A percentile compares a stretch with the other conserved stretches of the same genome.
Conservation (phyloP, 2,329 filamentous ascomycete genomes). For the Diaporthe destruens region DNA sequence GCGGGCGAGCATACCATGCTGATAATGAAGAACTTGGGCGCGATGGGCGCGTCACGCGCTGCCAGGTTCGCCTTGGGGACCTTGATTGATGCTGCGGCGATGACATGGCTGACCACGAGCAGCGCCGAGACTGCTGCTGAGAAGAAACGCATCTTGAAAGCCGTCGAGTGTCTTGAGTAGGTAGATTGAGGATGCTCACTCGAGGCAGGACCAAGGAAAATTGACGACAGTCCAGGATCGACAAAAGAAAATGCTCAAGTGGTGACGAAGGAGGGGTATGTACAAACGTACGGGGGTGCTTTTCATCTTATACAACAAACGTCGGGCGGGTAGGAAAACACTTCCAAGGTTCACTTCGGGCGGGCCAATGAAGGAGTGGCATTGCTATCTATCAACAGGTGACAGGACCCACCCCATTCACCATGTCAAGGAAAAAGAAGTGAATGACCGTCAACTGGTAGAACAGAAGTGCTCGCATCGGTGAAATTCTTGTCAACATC, state of each 20-base stretch:
- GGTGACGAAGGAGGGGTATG: background rate
- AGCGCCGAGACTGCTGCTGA: constrained; percentile 34
- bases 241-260: no score
- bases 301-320: background rate
- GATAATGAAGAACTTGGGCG: constrained; percentile 73
- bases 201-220: background rate
- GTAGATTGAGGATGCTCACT: constrained; percentile 4
- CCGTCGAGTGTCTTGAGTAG: background rate
- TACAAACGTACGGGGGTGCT: background rate
- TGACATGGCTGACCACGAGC: constrained; percentile 37
- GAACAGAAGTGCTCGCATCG: background rate
- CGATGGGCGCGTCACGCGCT: constrained; percentile 50
- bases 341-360: background rate
- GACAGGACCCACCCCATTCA: background rate
- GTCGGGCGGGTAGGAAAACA: background rate
- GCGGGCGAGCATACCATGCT: constrained; percentile 63
- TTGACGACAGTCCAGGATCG: background rate
- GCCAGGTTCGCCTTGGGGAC: constrained; percentile 15
- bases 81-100: constrained; percentile 33
- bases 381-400: constrained; percentile 11
- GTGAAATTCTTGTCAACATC: background rate
- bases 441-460: background rate
- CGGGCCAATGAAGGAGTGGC: background rate
- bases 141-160: constrained; percentile 37
- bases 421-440: background rate